Conservation (phyloP, 305 asterid genomes). For the Ilex paraguariensis region DNA sequence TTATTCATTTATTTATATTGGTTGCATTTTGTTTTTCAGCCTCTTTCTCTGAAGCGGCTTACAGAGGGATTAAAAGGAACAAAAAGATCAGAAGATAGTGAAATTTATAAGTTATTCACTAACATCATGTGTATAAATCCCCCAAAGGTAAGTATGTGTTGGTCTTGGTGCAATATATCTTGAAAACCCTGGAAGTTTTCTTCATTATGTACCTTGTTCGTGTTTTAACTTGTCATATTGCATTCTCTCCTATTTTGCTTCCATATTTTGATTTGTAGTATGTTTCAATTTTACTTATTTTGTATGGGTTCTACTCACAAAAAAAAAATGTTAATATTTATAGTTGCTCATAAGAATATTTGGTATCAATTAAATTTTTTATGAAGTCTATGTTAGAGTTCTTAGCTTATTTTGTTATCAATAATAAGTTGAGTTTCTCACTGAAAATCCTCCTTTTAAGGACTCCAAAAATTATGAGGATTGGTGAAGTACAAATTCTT, state of each 20-base stretch:
- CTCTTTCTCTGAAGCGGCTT: slow-evolving; percentile 75
- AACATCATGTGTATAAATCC: slow-evolving; percentile 63
- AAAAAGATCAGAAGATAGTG: slow-evolving; percentile 64
- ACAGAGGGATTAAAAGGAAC: slow-evolving; percentile 68
- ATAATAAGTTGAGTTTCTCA: no score
- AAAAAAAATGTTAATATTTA: not conserved
- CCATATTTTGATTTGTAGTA: not conserved
- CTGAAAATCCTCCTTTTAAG: no score
- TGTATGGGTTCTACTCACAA: not conserved
- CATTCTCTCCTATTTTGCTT: not conserved
- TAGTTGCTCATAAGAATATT: not conserved
- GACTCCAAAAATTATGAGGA: no score
- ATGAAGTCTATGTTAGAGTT: no score
- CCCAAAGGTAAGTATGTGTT: slow-evolving; percentile 57
- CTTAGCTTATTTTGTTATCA: no score
- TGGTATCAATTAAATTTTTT: no score
- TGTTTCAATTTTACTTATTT: no score
- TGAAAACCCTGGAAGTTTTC: not conserved
- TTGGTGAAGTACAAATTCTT: no score
- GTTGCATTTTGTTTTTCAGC: slow-evolving; percentile 53
- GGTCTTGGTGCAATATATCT: not conserved
- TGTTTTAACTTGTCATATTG: not conserved
- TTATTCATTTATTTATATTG: slow-evolving; percentile 8
- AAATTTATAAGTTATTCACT: slow-evolving; percentile 66
- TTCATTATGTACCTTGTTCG: not conserved